phyloP scores from a whole-genome alignment of 202 grass and related monocot genomes.

The Bolboschoenoplectus hybrid region DNA sequence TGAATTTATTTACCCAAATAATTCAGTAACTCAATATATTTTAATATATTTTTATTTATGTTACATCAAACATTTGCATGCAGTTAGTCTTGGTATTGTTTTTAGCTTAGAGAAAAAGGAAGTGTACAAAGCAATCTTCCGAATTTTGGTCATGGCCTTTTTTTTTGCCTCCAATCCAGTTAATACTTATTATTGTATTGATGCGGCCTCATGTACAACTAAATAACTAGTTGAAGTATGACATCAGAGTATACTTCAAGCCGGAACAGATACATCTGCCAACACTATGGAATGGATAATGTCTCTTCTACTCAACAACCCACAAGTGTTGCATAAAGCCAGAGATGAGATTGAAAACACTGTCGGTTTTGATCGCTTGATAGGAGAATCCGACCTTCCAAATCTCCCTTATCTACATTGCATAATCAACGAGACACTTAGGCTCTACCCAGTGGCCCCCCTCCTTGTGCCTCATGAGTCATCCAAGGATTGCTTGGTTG shows the following conservation, averaged over 20 bases:
- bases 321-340: conserved; percentile 40
- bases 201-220: neutral
- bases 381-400: conserved; percentile 53
- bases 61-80: neutral
- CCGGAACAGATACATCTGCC: conserved; percentile 59
- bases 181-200: neutral
- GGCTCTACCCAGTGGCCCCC: conserved; percentile 52
- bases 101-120: neutral
- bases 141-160: neutral
- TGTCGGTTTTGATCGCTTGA: conserved; percentile 43
- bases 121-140: neutral
- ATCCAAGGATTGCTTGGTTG: conserved; percentile 56
- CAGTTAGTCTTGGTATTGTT: neutral
- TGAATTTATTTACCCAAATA: neutral
- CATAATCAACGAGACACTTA: conserved; percentile 64
- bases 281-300: conserved; percentile 64
- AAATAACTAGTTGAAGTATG: neutral
- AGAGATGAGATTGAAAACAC: conserved; percentile 46
- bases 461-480: conserved; percentile 65
- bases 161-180: neutral
- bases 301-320: conserved; percentile 51
- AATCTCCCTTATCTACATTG: conserved; percentile 59
- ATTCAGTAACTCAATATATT: neutral
- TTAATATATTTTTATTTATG: neutral
- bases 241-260: conserved; percentile 32